Evolutionary conservation across 2,329 filamentous ascomycete genomes (phyloP).

Genomic region (Epichloe gansuensis): DNA sequence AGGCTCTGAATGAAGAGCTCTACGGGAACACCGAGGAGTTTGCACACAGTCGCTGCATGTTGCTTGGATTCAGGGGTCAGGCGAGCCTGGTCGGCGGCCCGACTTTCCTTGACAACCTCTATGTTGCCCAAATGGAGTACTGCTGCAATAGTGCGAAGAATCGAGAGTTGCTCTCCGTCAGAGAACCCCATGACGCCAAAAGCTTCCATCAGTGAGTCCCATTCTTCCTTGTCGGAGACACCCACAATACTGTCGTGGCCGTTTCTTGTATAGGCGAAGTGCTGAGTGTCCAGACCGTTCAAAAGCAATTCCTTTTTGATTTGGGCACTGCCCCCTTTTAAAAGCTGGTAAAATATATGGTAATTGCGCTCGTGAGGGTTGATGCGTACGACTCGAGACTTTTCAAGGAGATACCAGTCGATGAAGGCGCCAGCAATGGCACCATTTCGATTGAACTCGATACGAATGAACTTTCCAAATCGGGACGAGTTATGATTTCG

Average conservation of each 20-base stretch:
- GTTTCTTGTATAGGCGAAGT: conserved; percentile 83
- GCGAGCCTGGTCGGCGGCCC: conserved; percentile 80
- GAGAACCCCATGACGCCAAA: conserved; percentile 92
- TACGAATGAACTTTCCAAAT: conserved; percentile 97
- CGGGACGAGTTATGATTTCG: conserved; percentile 97
- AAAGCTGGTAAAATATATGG: conserved; percentile 91
- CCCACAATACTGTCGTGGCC: conserved; percentile 87
- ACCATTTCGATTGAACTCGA: conserved; percentile 79
- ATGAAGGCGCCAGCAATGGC: conserved; percentile 94
- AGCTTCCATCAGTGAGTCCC: conserved; percentile 79
- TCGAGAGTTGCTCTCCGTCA: conserved; percentile 67
- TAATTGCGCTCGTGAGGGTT: conserved; percentile 88
- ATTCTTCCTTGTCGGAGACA: conserved; percentile 82
- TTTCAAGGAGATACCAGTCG: conserved; percentile 96
- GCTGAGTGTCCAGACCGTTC: conserved; percentile 59
- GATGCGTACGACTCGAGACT: conserved; percentile 88
- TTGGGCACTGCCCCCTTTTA: conserved; percentile 64
- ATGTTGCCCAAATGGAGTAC: conserved; percentile 92
- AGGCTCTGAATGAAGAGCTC: conserved; percentile 82
- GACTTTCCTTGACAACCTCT: conserved; percentile 76
- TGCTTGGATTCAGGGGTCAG: conserved; percentile 62
- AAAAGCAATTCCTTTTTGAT: conserved; percentile 70
- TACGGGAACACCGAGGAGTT: conserved; percentile 67
- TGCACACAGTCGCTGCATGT: conserved; percentile 67
- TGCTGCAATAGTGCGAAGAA: conserved; percentile 77